These are phyloP conservation scores for Alternaria brassicae DNA, from an alignment of 2,329 filamentous ascomycete species.

Conservation along the genomic window DNA sequence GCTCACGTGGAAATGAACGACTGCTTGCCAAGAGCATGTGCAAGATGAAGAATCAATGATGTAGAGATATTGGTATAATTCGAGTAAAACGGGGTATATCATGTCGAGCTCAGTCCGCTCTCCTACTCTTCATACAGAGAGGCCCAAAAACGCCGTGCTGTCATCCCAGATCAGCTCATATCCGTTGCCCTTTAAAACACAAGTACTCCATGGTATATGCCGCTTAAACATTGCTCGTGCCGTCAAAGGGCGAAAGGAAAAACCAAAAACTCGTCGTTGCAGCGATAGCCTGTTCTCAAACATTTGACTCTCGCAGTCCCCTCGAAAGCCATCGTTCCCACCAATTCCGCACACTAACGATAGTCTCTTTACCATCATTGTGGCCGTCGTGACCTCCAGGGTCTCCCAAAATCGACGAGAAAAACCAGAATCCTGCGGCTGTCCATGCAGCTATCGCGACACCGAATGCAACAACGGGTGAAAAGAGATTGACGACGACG, in stretches of 20 bases:
- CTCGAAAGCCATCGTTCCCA: slow-evolving; percentile 66
- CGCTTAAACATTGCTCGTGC: slow-evolving; percentile 26
- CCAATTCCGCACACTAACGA: slow-evolving; percentile 64
- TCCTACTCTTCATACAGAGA: slow-evolving; percentile 1
- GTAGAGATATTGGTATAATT: slow-evolving; percentile 10
- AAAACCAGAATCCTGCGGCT: slow-evolving; percentile 68
- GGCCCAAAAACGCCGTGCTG: slow-evolving; percentile 29
- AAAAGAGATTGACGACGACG: slow-evolving; percentile 61
- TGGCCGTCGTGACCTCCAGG: slow-evolving; percentile 65
- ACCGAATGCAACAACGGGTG: slow-evolving; percentile 63
- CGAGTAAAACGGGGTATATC: slow-evolving; percentile 30
- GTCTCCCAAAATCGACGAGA: slow-evolving; percentile 67
- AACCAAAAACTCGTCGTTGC: slow-evolving; percentile 7
- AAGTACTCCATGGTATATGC: slow-evolving; percentile 32
- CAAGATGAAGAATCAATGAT: neutral
- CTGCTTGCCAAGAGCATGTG: neutral
- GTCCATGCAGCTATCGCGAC: slow-evolving; percentile 66
- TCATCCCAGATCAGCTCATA: slow-evolving; percentile 25
- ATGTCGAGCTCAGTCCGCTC: slow-evolving; percentile 16
- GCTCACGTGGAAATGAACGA: neutral
- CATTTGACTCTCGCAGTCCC: slow-evolving; percentile 36
- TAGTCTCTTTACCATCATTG: slow-evolving; percentile 67
- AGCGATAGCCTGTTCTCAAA: slow-evolving; percentile 1
- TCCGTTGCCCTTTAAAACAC: slow-evolving; percentile 9
- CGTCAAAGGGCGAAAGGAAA: slow-evolving; percentile 7